phyloP scores from a whole-genome alignment of 208 protist species.

The Endotrypanum monterogeii region DNA sequence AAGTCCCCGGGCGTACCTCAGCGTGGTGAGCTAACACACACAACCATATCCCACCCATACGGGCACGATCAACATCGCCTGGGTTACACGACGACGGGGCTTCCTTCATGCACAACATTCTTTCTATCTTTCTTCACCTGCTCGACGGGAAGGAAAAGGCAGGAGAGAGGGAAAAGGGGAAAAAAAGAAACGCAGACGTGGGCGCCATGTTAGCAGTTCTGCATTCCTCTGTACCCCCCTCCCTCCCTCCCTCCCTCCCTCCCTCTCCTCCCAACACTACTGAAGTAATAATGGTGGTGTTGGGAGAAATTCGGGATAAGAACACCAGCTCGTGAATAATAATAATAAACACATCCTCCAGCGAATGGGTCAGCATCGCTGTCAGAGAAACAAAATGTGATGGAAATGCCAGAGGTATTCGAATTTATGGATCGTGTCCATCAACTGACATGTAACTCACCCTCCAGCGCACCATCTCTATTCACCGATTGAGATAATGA shows the following conservation, averaged over 20 bases:
- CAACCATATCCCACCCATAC: too few species aligned
- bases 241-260: not conserved
- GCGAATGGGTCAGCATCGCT: not conserved
- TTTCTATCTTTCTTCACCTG: not conserved
- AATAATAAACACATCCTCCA: not conserved
- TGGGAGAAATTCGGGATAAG: too few species aligned
- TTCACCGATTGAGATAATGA: too few species aligned
- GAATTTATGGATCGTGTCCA: not conserved
- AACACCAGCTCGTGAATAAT: not conserved
- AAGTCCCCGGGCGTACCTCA: too few species aligned
- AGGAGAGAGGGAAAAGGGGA: not conserved
- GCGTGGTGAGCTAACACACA: too few species aligned
- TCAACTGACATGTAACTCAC: not conserved
- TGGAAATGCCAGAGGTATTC: not conserved
- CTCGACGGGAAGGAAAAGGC: not conserved
- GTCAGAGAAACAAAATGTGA: not conserved
- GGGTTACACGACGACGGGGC: not conserved
- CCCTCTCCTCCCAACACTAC: not conserved
- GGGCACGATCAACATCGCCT: not conserved
- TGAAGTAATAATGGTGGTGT: too few species aligned
- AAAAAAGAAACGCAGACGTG: too few species aligned
- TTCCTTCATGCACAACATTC: not conserved
- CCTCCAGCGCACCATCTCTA: not conserved
- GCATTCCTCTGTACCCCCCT: not conserved
- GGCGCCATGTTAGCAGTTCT: too few species aligned